These are phyloP conservation scores for Trypanosoma theileri DNA, from an alignment of 208 protist genomes.

Conservation along the genomic window DNA sequence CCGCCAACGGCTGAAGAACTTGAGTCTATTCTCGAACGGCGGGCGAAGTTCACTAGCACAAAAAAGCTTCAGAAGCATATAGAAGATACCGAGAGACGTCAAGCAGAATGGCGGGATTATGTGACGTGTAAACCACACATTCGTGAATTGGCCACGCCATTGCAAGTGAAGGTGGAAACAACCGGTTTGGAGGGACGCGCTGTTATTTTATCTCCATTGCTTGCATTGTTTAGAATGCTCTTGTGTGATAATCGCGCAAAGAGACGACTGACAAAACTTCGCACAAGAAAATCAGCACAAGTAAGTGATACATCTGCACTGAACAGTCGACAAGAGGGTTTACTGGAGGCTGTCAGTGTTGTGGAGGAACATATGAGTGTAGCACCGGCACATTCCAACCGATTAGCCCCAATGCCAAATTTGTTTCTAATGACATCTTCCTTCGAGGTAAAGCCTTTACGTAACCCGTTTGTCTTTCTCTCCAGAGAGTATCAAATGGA, in stretches of 20 bases:
- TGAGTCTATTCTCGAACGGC: neutral
- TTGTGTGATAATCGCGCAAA: conserved; percentile 27
- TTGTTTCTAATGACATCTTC: conserved; percentile 19
- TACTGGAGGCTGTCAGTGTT: conserved; percentile 16
- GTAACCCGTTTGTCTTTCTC: conserved; percentile 48
- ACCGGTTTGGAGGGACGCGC: conserved; percentile 22
- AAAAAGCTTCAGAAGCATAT: conserved; percentile 11
- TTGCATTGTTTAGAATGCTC: conserved; percentile 26
- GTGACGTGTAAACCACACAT: conserved; percentile 21
- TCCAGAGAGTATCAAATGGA: conserved; percentile 32
- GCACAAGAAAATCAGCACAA: neutral
- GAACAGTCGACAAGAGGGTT: neutral
- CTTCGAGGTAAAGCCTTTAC: conserved; percentile 20
- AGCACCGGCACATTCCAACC: neutral
- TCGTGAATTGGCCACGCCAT: neutral
- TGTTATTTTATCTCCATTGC: conserved; percentile 25
- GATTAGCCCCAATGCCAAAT: neutral
- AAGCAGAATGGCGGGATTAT: conserved; percentile 11
- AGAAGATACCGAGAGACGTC: conserved; percentile 5
- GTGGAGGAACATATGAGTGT: conserved; percentile 9
- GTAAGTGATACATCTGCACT: neutral
- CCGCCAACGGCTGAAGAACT: conserved; percentile 15
- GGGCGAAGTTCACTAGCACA: conserved; percentile 2
- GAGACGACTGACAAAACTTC: conserved; percentile 15
- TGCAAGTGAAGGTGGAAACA: neutral